Conservation (phyloP, 78 protist genomes). For the Protostelium mycophagum region DNA sequence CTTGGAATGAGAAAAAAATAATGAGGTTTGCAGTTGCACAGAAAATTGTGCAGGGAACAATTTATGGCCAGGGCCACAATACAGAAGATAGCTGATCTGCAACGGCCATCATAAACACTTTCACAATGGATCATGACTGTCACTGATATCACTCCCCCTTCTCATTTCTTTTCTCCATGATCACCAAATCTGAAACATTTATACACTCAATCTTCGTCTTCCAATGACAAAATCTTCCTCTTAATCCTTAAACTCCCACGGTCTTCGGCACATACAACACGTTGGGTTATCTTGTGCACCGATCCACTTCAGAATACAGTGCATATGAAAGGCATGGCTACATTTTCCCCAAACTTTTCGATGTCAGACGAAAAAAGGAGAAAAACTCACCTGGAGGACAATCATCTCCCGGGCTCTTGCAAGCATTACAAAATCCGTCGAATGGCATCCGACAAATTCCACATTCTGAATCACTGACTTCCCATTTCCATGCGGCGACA, state of each 20-base stretch:
- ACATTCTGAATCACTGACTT: constrained; percentile 80
- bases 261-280: neutral
- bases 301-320: constrained; percentile 88
- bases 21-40: neutral
- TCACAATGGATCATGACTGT: too few species aligned
- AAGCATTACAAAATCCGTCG: constrained; percentile 80
- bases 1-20: neutral
- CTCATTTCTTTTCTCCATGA: too few species aligned
- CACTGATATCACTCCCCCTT: too few species aligned
- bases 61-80: neutral
- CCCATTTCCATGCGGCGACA: constrained; percentile 62
- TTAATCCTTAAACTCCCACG: neutral
- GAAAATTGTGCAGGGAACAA: neutral
- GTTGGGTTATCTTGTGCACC: constrained; percentile 9
- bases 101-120: too few species aligned
- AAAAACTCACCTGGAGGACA: constrained; percentile 76
- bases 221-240: too few species aligned
- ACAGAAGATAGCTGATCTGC: neutral
- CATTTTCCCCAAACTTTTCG: constrained; percentile 73
- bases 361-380: neutral
- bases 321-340: constrained; percentile 86
- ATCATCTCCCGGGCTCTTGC: constrained; percentile 88
- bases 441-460: constrained; percentile 84
- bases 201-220: too few species aligned
- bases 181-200: too few species aligned